Percentiles rank a stretch among this genome's conserved stretches.
Conservation (phyloP, 192 early-diverging fungal genomes). For the Coemansia sp. region DNA sequence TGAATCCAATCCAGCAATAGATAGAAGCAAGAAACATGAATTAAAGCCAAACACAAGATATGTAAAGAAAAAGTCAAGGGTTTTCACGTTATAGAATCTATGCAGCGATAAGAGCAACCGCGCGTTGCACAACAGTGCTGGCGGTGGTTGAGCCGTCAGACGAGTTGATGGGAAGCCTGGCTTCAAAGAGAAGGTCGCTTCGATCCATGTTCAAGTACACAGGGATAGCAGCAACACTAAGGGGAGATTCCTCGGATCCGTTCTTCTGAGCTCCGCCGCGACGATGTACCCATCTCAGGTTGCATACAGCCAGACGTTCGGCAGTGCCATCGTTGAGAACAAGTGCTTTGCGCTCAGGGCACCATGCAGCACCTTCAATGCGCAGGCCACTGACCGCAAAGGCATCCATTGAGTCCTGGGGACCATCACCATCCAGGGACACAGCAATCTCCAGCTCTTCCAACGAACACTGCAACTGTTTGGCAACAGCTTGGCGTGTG, state of each 20-base stretch:
- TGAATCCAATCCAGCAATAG: too few relatives aligned
- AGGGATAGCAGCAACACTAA: constrained; percentile 37
- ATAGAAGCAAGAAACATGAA: too few relatives aligned
- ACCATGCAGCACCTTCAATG: constrained; percentile 57
- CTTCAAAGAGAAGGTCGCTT: constrained; percentile 59
- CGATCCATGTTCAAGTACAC: constrained; percentile 72
- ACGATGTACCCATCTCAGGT: constrained; percentile 38
- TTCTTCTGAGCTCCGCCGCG: too few relatives aligned
- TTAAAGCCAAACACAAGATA: too few relatives aligned
- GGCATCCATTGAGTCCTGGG: neutral
- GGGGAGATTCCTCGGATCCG: neutral
- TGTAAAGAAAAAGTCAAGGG: too few relatives aligned
- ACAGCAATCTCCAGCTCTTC: constrained; percentile 73
- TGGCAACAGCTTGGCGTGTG: constrained; percentile 81
- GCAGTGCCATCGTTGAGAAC: constrained; percentile 40
- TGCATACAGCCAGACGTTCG: constrained; percentile 31
- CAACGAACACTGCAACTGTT: constrained; percentile 71
- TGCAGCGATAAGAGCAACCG: constrained; percentile 58
- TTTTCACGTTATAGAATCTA: constrained; percentile 1
- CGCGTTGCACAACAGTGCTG: constrained; percentile 57
- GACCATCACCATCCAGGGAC: constrained; percentile 21
- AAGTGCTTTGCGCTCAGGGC: constrained; percentile 18
- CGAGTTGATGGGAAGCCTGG: constrained; percentile 25
- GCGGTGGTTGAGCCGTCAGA: neutral
- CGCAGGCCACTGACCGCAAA: constrained; percentile 43